Conservation (phyloP, 2,329 filamentous ascomycete species). For the Fusarium succisae region DNA sequence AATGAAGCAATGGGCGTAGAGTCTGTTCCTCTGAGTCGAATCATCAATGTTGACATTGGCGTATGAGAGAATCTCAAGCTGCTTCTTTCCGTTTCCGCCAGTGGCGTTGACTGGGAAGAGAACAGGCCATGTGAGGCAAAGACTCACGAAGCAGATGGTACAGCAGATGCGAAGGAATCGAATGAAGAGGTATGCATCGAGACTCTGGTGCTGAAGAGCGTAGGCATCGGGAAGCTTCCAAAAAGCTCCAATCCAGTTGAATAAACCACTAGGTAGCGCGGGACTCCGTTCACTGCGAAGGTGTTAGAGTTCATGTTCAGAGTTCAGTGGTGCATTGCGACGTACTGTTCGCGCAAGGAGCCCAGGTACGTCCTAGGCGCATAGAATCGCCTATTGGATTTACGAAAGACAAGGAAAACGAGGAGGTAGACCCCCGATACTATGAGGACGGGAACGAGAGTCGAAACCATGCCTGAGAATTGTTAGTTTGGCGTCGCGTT, state of each 20-base stretch:
- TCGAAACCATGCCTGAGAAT: slow-evolving; percentile 55
- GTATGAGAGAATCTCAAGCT: slow-evolving; percentile 66
- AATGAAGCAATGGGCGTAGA: slow-evolving; percentile 83
- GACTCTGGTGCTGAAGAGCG: slow-evolving; percentile 83
- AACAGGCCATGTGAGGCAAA: slow-evolving; percentile 84
- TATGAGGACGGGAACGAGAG: slow-evolving; percentile 62
- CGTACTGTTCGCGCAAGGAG: slow-evolving; percentile 61
- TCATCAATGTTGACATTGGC: slow-evolving; percentile 55
- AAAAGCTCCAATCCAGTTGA: slow-evolving; percentile 71
- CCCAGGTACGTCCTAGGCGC: slow-evolving; percentile 62
- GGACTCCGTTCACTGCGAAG: slow-evolving; percentile 63
- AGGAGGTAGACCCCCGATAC: slow-evolving; percentile 59
- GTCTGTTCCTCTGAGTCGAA: slow-evolving; percentile 65
- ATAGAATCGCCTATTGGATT: slow-evolving; percentile 62
- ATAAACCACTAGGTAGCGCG: slow-evolving; percentile 62
- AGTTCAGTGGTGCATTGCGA: neutral
- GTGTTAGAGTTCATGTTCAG: slow-evolving; percentile 18
- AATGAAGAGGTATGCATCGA: slow-evolving; percentile 89
- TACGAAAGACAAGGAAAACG: slow-evolving; percentile 61
- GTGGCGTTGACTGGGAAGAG: slow-evolving; percentile 86
- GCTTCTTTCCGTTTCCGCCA: slow-evolving; percentile 69
- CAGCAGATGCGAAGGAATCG: slow-evolving; percentile 83
- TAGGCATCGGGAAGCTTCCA: slow-evolving; percentile 77
- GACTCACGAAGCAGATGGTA: slow-evolving; percentile 82
- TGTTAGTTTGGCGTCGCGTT: slow-evolving; percentile 8